A percentile compares a stretch with the other conserved stretches of the same genome.
Evolutionary conservation across 129 eudicot genomes (phyloP).

Genomic region (Centella asiatica): DNA sequence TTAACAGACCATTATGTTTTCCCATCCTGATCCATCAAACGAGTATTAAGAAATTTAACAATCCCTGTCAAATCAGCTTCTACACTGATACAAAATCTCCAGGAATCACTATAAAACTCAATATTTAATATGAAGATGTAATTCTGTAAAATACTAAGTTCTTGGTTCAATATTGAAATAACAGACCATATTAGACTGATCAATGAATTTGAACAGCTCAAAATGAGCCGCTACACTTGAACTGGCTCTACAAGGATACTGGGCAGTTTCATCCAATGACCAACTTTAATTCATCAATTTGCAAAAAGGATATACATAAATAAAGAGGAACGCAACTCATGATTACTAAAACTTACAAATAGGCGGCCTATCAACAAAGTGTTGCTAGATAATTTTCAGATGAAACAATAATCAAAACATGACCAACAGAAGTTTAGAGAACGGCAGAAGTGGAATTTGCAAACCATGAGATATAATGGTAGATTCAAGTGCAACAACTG

Average conservation of each 20-base stretch:
- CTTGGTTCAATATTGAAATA: not conserved
- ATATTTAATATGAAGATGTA: not conserved
- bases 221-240: not conserved
- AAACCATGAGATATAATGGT: constrained; percentile 93
- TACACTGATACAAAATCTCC: not conserved
- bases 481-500: constrained; percentile 96
- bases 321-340: not conserved
- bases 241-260: not conserved
- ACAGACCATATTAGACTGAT: not conserved
- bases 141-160: not conserved
- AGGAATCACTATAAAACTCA: not conserved
- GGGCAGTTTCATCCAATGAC: not conserved
- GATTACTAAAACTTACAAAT: not conserved
- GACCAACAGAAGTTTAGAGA: not conserved
- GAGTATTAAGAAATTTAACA: too few species aligned
- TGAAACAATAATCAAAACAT: constrained; percentile 1
- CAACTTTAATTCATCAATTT: not conserved
- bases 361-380: not conserved
- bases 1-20: too few species aligned
- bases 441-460: not conserved
- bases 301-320: not conserved
- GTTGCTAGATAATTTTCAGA: not conserved
- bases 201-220: not conserved
- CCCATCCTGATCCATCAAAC: too few species aligned
- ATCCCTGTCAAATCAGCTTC: too few species aligned